Evolutionary conservation across 257 asterid species (phyloP).

Genomic region (Mentha longifolia): DNA sequence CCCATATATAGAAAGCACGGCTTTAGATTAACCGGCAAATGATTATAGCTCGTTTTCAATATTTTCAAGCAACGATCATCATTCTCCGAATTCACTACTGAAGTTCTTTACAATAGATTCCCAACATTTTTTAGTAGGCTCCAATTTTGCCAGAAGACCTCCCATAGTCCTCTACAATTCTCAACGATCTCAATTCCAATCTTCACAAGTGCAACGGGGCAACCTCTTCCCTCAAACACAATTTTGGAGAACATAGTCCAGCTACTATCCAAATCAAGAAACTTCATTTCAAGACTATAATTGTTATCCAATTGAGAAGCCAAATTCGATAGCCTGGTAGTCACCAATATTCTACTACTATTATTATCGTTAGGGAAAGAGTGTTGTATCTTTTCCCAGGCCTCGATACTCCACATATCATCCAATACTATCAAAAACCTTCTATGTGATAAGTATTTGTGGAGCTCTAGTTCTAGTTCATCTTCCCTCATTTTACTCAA

Average conservation of each 20-base stretch:
- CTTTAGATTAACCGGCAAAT: not conserved
- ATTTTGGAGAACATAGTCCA: not conserved
- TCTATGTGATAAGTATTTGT: too few relatives aligned
- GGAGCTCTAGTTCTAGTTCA: too few relatives aligned
- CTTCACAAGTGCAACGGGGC: not conserved
- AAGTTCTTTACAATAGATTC: not conserved
- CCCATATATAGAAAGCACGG: too few relatives aligned
- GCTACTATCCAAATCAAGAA: not conserved
- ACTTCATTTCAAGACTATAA: not conserved
- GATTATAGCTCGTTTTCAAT: not conserved
- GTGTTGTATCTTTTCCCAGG: not conserved
- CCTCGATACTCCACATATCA: constrained; percentile 5
- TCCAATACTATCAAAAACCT: not conserved
- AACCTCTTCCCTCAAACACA: not conserved
- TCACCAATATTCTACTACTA: not conserved
- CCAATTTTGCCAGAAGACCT: not conserved
- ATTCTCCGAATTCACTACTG: not conserved
- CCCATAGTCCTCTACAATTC: not conserved
- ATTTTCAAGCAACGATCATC: not conserved
- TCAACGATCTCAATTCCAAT: not conserved
- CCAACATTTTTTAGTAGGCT: not conserved
- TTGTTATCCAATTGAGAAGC: not conserved
- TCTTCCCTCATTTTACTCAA: too few relatives aligned
- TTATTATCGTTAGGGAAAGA: not conserved
- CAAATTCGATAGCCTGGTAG: not conserved